Evolutionary conservation across 2,329 filamentous ascomycete genomes (phyloP).

Genomic region (Pezicula radicicola): DNA sequence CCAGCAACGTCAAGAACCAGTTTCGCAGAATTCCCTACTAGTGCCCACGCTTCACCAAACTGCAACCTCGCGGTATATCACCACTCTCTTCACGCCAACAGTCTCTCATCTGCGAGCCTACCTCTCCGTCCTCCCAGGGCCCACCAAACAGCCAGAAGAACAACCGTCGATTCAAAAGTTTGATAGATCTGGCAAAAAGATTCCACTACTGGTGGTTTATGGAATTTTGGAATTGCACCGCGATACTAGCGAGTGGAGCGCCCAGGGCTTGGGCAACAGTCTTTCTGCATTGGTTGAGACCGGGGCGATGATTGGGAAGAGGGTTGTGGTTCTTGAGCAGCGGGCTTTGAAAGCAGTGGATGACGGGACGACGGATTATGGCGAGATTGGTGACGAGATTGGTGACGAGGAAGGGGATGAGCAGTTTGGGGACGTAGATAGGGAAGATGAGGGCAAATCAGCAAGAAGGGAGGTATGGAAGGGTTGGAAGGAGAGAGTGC

Average conservation of each 20-base stretch:
- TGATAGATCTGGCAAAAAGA: slow-evolving; percentile 14
- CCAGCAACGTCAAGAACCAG: slow-evolving; percentile 9
- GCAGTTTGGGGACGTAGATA: slow-evolving; percentile 24
- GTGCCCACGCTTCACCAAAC: slow-evolving; percentile 66
- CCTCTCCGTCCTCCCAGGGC: slow-evolving; percentile 47
- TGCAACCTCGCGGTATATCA: slow-evolving; percentile 65
- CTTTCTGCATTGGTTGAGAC: slow-evolving; percentile 62
- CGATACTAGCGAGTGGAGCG: slow-evolving; percentile 70
- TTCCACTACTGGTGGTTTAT: slow-evolving; percentile 57
- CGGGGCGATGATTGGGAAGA: slow-evolving; percentile 43
- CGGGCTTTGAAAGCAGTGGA: slow-evolving; percentile 20
- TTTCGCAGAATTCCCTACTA: slow-evolving; percentile 43
- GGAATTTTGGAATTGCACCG: slow-evolving; percentile 64
- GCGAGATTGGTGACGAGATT: slow-evolving; percentile 24
- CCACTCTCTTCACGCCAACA: slow-evolving; percentile 70
- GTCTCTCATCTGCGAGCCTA: slow-evolving; percentile 76
- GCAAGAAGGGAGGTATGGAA: slow-evolving; percentile 21
- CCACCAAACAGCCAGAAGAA: neutral
- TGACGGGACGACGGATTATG: slow-evolving; percentile 21
- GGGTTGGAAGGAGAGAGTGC: slow-evolving; percentile 49
- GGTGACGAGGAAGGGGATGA: slow-evolving; percentile 29
- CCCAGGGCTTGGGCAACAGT: slow-evolving; percentile 65
- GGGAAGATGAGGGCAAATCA: slow-evolving; percentile 13
- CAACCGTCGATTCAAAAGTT: slow-evolving; percentile 4
- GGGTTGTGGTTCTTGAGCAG: slow-evolving; percentile 45